A percentile compares a stretch with the other conserved stretches of the same genome.
Conservation (phyloP, 495 filamentous ascomycete species). For the Aspergillus taichungensis region DNA sequence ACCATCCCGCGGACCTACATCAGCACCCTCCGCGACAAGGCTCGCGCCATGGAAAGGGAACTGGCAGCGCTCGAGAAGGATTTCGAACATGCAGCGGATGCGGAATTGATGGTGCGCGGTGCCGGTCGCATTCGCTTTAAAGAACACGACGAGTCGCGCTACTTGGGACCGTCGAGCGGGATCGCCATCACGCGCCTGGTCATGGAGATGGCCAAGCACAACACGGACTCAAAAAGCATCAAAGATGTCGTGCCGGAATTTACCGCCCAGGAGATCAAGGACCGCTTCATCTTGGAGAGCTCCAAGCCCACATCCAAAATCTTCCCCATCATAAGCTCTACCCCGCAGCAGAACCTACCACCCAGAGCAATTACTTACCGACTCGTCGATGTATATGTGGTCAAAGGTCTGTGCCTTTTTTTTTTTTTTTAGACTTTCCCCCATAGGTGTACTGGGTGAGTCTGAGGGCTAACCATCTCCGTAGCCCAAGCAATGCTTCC, state of each 20-base stretch:
- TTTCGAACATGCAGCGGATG: slow-evolving; percentile 58
- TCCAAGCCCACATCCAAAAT: slow-evolving; percentile 55
- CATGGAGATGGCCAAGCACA: slow-evolving; percentile 89
- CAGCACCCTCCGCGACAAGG: slow-evolving; percentile 73
- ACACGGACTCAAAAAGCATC: slow-evolving; percentile 75
- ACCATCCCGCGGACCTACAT: slow-evolving; percentile 82
- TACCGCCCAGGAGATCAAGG: slow-evolving; percentile 48
- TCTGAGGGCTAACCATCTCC: slow-evolving; percentile 2
- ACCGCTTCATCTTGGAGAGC: slow-evolving; percentile 45
- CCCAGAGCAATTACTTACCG: slow-evolving; percentile 56
- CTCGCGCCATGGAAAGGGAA: slow-evolving; percentile 68
- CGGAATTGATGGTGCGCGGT: slow-evolving; percentile 72
- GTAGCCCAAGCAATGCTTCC: slow-evolving; percentile 80
- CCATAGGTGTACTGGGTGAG: no score
- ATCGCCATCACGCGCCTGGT: slow-evolving; percentile 88
- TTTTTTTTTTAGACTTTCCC: not conserved
- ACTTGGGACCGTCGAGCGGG: slow-evolving; percentile 84
- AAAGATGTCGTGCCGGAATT: slow-evolving; percentile 76
- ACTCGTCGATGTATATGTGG: slow-evolving; percentile 69
- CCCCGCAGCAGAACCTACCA: slow-evolving; percentile 62
- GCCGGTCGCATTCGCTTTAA: slow-evolving; percentile 74
- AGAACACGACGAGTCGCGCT: slow-evolving; percentile 76
- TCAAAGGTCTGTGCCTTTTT: slow-evolving; percentile 53
- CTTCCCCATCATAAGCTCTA: slow-evolving; percentile 71
- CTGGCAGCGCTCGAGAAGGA: slow-evolving; percentile 52